Percentiles rank a stretch among this genome's conserved stretches.
These are phyloP conservation scores for Monosporascus sp. DNA, from an alignment of 2,329 filamentous ascomycete genomes.

Conservation along the genomic window DNA sequence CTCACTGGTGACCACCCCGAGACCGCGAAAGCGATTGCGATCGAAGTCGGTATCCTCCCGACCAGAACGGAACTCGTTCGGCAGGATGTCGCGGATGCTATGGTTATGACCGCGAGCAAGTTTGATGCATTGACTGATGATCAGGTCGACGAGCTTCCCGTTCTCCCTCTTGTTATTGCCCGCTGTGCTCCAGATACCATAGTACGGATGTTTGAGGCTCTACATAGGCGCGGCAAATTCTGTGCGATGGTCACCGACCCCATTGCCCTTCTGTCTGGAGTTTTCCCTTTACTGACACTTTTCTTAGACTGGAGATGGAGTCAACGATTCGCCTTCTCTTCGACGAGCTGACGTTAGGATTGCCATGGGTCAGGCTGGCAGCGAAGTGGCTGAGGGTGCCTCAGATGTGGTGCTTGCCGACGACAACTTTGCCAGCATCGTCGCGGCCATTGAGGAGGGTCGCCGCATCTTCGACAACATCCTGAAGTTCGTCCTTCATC, in stretches of 20 bases:
- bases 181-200: conserved; percentile 67
- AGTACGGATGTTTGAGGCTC: conserved; percentile 68
- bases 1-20: conserved; percentile 63
- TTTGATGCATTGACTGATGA: conserved; percentile 61
- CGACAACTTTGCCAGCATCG: conserved; percentile 70
- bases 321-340: conserved; percentile 68
- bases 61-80: conserved; percentile 54
- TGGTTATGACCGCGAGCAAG: conserved; percentile 60
- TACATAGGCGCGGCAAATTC: conserved; percentile 61
- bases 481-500: conserved; percentile 68
- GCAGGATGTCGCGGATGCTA: conserved; percentile 48
- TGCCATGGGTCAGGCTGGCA: conserved; percentile 55
- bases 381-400: conserved; percentile 59
- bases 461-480: conserved; percentile 72
- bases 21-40: conserved; percentile 58
- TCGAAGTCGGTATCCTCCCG: conserved; percentile 56
- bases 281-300: too few relatives aligned
- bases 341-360: conserved; percentile 69
- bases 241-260: conserved; percentile 53
- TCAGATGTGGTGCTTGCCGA: conserved; percentile 67
- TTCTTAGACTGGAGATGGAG: conserved; percentile 60
- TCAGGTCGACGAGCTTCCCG: conserved; percentile 59
- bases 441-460: conserved; percentile 67
- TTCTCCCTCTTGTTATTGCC: conserved; percentile 64
- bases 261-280: not conserved